Percentiles rank a stretch among this genome's conserved stretches.
phyloP scores from a whole-genome alignment of 495 filamentous ascomycete species.

The Umbilicaria muhlenbergii region DNA sequence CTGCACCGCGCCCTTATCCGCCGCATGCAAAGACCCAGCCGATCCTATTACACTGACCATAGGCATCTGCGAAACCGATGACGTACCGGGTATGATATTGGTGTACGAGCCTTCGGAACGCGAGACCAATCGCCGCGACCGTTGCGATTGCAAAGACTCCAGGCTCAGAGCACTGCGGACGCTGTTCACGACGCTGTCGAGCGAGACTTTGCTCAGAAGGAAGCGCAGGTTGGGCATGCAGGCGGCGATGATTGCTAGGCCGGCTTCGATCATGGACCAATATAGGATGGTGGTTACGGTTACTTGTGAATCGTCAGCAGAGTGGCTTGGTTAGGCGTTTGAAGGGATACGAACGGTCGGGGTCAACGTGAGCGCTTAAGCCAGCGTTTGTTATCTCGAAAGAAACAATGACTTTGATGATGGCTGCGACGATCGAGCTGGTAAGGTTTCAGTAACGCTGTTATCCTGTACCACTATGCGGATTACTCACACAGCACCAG shows the following conservation, averaged over 20 bases:
- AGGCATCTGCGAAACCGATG: too few relatives aligned
- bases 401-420: constrained; percentile 3
- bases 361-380: constrained; percentile 1
- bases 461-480: neutral
- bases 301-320: neutral
- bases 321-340: neutral
- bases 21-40: too few relatives aligned
- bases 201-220: constrained; percentile 5
- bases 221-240: constrained; percentile 11
- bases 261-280: constrained; percentile 13
- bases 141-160: too few relatives aligned
- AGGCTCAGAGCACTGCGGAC: constrained; percentile 4
- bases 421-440: constrained; percentile 3
- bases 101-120: too few relatives aligned
- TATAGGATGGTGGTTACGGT: constrained; percentile 3
- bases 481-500: constrained; percentile 2
- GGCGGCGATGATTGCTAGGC: constrained; percentile 10
- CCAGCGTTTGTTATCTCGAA: constrained; percentile 2
- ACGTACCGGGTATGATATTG: too few relatives aligned
- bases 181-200: constrained; percentile 2
- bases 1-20: too few relatives aligned
- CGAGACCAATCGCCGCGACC: neutral
- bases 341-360: constrained; percentile 1
- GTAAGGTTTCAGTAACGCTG: neutral
- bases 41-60: too few relatives aligned